Conservation (phyloP, 2,329 filamentous ascomycete species). For the Fusarium xyrophilum region DNA sequence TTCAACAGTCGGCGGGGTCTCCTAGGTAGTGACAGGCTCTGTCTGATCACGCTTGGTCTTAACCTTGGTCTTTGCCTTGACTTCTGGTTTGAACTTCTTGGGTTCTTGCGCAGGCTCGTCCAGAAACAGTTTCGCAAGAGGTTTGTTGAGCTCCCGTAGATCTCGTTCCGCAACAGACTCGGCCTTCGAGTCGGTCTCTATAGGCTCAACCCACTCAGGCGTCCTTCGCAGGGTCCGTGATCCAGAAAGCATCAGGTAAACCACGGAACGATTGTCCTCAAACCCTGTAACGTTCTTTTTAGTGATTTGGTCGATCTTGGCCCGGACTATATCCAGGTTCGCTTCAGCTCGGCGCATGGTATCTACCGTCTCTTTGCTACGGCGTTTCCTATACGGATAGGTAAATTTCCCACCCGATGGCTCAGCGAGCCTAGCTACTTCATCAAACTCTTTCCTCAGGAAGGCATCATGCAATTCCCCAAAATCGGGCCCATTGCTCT, state of each 20-base stretch:
- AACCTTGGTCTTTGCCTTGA: not conserved
- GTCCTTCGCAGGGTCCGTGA: not conserved
- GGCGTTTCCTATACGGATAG: not conserved
- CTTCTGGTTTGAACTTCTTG: not conserved
- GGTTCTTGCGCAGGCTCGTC: not conserved
- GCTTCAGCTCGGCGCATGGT: not conserved
- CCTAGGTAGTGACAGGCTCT: fast-evolving
- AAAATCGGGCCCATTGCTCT: fast-evolving
- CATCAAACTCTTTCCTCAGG: not conserved
- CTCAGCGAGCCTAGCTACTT: not conserved
- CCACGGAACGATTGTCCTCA: not conserved
- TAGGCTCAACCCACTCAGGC: not conserved
- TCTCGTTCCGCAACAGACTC: not conserved
- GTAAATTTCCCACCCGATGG: not conserved
- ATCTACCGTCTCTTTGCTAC: not conserved
- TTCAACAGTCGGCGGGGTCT: fast-evolving
- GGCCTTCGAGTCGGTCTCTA: not conserved
- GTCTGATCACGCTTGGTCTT: not conserved
- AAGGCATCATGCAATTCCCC: not conserved
- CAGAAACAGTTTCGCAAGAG: not conserved
- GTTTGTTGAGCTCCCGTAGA: not conserved
- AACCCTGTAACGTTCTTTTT: not conserved
- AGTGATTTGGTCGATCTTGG: not conserved
- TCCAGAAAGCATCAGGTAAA: not conserved
- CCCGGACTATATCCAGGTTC: not conserved